These are phyloP conservation scores for Ceratocystiopsis sp. DNA, from an alignment of 2,329 filamentous ascomycete species.

Conservation along the genomic window DNA sequence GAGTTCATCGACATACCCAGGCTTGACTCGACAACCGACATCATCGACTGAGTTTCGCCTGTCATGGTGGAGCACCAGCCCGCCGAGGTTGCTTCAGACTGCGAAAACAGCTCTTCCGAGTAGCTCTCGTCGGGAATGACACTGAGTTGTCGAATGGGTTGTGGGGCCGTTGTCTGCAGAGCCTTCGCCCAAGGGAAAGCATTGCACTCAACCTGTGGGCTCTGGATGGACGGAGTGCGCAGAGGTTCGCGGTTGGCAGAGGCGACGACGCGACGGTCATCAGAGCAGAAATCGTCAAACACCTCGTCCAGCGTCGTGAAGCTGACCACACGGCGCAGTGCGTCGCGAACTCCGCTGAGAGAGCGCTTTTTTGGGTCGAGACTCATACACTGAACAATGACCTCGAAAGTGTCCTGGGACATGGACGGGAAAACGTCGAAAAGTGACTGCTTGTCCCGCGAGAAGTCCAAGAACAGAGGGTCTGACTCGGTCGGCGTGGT, in stretches of 20 bases:
- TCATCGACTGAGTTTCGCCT: slow-evolving; percentile 62
- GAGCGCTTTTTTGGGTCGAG: slow-evolving; percentile 83
- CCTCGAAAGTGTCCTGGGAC: slow-evolving; percentile 95
- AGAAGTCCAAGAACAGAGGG: slow-evolving; percentile 83
- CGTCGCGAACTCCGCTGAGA: slow-evolving; percentile 57
- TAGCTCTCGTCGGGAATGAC: slow-evolving; percentile 68
- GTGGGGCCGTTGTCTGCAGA: slow-evolving; percentile 56
- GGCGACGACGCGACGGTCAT: slow-evolving; percentile 58
- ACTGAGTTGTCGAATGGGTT: slow-evolving; percentile 65
- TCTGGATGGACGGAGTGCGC: slow-evolving; percentile 87
- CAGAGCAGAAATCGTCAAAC: slow-evolving; percentile 83
- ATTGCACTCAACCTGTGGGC: slow-evolving; percentile 58
- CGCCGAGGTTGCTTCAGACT: slow-evolving; percentile 46
- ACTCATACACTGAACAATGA: slow-evolving; percentile 78
- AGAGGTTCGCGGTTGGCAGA: slow-evolving; percentile 89
- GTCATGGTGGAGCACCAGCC: slow-evolving; percentile 70
- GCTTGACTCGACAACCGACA: slow-evolving; percentile 70
- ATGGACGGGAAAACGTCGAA: slow-evolving; percentile 98
- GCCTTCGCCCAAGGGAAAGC: slow-evolving; percentile 94
- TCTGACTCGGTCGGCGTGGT: slow-evolving; percentile 81
- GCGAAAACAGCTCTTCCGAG: slow-evolving; percentile 70
- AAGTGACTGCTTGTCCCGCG: slow-evolving; percentile 80
- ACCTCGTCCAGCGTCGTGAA: slow-evolving; percentile 90
- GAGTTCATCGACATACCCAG: slow-evolving; percentile 70
- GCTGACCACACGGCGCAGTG: slow-evolving; percentile 62